Evolutionary conservation across 257 asterid species (phyloP).

Genomic region (Sherardia arvensis): DNA sequence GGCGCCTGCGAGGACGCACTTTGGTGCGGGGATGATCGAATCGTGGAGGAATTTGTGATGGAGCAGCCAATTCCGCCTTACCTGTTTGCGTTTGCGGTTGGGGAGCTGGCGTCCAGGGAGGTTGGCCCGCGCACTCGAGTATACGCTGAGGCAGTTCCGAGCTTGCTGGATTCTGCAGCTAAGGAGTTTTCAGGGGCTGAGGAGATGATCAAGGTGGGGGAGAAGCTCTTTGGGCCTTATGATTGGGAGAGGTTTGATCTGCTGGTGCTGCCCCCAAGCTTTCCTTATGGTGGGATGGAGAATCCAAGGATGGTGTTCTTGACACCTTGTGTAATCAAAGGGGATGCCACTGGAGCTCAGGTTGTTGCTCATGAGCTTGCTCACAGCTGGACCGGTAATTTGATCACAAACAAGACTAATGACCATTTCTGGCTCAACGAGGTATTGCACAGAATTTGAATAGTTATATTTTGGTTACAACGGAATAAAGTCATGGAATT

Average conservation of each 20-base stretch:
- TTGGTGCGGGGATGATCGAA: constrained; percentile 79
- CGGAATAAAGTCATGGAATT: too few relatives aligned
- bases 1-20: constrained; percentile 59
- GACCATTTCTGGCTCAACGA: constrained; percentile 99
- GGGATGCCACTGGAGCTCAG: constrained; percentile 79
- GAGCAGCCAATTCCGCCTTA: constrained; percentile 89
- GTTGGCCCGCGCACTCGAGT: constrained; percentile 89
- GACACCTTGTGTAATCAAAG: constrained; percentile 92
- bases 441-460: constrained; percentile 31
- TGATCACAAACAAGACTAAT: constrained; percentile 89
- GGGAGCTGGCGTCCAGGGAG: constrained; percentile 79
- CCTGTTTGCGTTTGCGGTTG: constrained; percentile 87
- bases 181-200: constrained; percentile 81
- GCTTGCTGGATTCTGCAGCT: constrained; percentile 64
- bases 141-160: constrained; percentile 50
- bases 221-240: constrained; percentile 75
- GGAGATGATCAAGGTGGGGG: constrained; percentile 88
- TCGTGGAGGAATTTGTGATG: constrained; percentile 85
- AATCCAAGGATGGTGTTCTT: constrained; percentile 90
- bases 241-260: constrained; percentile 98
- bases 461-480: too few relatives aligned
- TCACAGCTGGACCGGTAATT: constrained; percentile 97
- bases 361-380: constrained; percentile 98
- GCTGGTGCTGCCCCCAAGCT: constrained; percentile 93
- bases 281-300: constrained; percentile 97